Conservation (phyloP, 495 filamentous ascomycete species). For the Geopyxis carbonaria region DNA sequence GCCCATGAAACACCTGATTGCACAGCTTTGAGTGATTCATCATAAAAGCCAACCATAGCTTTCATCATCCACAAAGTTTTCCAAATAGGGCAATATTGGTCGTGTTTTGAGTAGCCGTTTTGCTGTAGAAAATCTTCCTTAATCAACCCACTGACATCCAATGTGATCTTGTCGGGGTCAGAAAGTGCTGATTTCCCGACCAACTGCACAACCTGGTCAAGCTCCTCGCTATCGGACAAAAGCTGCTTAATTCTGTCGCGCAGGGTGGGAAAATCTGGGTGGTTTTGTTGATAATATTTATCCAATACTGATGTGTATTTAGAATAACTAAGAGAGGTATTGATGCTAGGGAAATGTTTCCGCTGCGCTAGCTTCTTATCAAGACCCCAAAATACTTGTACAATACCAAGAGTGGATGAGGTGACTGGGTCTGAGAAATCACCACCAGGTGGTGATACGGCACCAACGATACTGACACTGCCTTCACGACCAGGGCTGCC, state of each 20-base stretch:
- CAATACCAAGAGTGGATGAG: slow-evolving; percentile 82
- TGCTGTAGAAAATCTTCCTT: slow-evolving; percentile 99
- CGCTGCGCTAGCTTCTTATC: slow-evolving; percentile 98
- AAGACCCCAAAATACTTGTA: slow-evolving; percentile 98
- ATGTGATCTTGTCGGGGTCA: slow-evolving; percentile 94
- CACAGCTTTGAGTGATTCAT: slow-evolving; percentile 91
- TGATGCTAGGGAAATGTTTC: slow-evolving; percentile 98
- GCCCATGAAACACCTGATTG: slow-evolving; percentile 74
- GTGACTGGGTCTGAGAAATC: slow-evolving; percentile 99
- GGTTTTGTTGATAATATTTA: slow-evolving; percentile 80
- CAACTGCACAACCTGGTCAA: slow-evolving; percentile 96
- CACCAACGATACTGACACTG: slow-evolving; percentile 93
- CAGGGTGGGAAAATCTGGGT: slow-evolving; percentile 82
- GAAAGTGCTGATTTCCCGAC: slow-evolving; percentile 94
- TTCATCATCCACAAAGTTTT: slow-evolving; percentile 99
- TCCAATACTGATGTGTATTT: slow-evolving; percentile 83
- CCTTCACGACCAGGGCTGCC: slow-evolving; percentile 77
- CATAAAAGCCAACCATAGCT: slow-evolving; percentile 91
- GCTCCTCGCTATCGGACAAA: slow-evolving; percentile 80
- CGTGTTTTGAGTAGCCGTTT: slow-evolving; percentile 97
- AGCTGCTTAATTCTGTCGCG: slow-evolving; percentile 86
- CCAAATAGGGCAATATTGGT: slow-evolving; percentile 98
- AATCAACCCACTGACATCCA: slow-evolving; percentile 77
- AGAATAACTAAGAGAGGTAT: slow-evolving; percentile 88
- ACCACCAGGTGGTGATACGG: slow-evolving; percentile 91